A percentile compares a stretch with the other conserved stretches of the same genome.
These are phyloP conservation scores for Coniochaeta hoffmannii DNA, from an alignment of 2,329 filamentous ascomycete genomes.

Conservation along the genomic window DNA sequence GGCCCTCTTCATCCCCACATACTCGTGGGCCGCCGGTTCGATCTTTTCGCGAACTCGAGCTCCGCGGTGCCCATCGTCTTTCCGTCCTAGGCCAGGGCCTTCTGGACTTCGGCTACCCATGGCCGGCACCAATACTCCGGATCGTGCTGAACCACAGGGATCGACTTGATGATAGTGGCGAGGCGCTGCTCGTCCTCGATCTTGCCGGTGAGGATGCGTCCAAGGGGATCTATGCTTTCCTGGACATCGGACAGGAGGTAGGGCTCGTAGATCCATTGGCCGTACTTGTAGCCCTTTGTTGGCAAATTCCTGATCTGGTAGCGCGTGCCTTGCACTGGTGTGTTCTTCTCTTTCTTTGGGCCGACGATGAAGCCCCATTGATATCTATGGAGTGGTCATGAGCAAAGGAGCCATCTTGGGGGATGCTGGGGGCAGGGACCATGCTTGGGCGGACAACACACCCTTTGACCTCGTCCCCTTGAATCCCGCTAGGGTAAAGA, in stretches of 20 bases:
- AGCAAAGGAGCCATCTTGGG: background rate
- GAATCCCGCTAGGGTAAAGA: constrained; percentile 21
- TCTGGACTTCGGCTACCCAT: constrained; percentile 27
- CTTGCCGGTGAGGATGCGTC: constrained; percentile 30
- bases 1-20: constrained; percentile 18
- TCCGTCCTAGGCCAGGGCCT: no score
- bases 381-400: constrained; percentile 9
- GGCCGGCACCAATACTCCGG: constrained; percentile 29
- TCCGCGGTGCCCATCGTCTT: no score
- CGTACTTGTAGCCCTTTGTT: background rate
- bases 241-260: constrained; percentile 11
- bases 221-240: constrained; percentile 22
- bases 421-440: no score
- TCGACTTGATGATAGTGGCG: constrained; percentile 20
- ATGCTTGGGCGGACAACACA: no score
- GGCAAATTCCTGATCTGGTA: constrained; percentile 24
- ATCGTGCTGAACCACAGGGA: constrained; percentile 25
- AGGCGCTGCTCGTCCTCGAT: constrained; percentile 25
- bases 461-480: constrained; percentile 14
- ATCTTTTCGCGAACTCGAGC: no score
- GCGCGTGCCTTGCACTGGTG: constrained; percentile 15
- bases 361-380: constrained; percentile 23
- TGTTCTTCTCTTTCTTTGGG: constrained; percentile 18
- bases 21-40: no score
- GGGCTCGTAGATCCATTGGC: constrained; percentile 21